phyloP scores from a whole-genome alignment of 2,329 filamentous ascomycete species.

The Xylariales sp. region DNA sequence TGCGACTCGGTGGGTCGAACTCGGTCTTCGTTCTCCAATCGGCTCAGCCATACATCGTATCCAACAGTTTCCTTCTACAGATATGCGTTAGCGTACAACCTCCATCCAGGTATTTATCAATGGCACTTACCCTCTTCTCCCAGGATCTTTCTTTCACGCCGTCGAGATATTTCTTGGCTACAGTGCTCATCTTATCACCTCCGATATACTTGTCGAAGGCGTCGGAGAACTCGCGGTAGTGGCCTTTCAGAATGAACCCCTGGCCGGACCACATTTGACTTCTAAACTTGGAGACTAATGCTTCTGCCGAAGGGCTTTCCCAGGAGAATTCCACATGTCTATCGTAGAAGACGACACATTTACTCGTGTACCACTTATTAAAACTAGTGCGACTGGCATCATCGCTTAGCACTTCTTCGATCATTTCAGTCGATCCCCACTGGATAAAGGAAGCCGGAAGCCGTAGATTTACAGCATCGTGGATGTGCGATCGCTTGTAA shows the following conservation, averaged over 20 bases:
- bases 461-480: slow-evolving; percentile 47
- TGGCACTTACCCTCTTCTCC: slow-evolving; percentile 29
- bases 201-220: slow-evolving; percentile 48
- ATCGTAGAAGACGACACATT: slow-evolving; percentile 50
- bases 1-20: slow-evolving; percentile 31
- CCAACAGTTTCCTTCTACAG: slow-evolving; percentile 24
- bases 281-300: slow-evolving; percentile 40
- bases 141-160: slow-evolving; percentile 28
- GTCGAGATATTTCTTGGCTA: slow-evolving; percentile 35
- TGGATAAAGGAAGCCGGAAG: slow-evolving; percentile 44
- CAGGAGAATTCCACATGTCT: slow-evolving; percentile 42
- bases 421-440: slow-evolving; percentile 43
- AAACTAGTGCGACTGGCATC: slow-evolving; percentile 43
- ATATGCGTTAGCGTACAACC: too few species aligned
- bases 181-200: slow-evolving; percentile 35
- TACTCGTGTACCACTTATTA: slow-evolving; percentile 39
- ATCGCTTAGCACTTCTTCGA: slow-evolving; percentile 45
- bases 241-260: slow-evolving; percentile 51
- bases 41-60: slow-evolving; percentile 41
- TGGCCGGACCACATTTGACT: slow-evolving; percentile 44
- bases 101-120: too few species aligned
- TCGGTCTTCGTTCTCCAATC: slow-evolving; percentile 38
- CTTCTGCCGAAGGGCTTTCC: slow-evolving; percentile 46
- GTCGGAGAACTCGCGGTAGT: slow-evolving; percentile 50
- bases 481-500: slow-evolving; percentile 48